Evolutionary conservation across 148 eudicot genomes (phyloP).

Genomic region (Silene uniflora): DNA sequence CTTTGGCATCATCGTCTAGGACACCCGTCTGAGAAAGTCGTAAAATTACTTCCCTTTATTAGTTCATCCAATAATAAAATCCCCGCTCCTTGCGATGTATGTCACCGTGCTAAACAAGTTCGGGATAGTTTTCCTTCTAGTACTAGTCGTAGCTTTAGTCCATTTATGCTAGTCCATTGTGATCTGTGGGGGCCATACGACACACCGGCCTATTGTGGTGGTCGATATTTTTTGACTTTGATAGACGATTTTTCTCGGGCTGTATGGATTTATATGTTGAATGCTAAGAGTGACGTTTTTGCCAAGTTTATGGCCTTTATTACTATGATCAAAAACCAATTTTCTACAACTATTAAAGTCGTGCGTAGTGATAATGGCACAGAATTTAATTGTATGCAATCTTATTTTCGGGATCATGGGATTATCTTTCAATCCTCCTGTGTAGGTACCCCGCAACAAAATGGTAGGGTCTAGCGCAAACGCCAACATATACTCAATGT

Average conservation of each 20-base stretch:
- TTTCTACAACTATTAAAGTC: too few relatives aligned
- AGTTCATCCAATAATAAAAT: background rate
- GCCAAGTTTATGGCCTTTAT: too few relatives aligned
- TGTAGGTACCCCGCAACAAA: too few relatives aligned
- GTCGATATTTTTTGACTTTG: background rate
- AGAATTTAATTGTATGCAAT: too few relatives aligned
- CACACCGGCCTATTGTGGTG: background rate
- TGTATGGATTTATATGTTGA: too few relatives aligned
- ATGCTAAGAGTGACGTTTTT: too few relatives aligned
- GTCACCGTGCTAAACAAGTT: background rate
- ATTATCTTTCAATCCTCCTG: too few relatives aligned
- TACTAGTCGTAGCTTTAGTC: background rate
- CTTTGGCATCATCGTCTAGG: slow-evolving; percentile 2
- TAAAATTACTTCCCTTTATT: background rate
- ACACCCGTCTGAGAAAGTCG: background rate
- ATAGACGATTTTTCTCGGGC: background rate
- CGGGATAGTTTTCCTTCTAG: background rate
- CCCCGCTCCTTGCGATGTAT: background rate
- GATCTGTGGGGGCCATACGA: slow-evolving; percentile 8
- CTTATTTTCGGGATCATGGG: too few relatives aligned
- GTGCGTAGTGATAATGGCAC: too few relatives aligned
- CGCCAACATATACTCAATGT: too few relatives aligned
- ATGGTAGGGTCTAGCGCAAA: too few relatives aligned
- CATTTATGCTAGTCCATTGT: background rate
- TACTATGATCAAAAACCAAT: too few relatives aligned